Evolutionary conservation across 1,139 yeast species (phyloP), one percentile per base, ranked within the genome.

Genomic region (Trichomonascaceae sp.): DNA sequence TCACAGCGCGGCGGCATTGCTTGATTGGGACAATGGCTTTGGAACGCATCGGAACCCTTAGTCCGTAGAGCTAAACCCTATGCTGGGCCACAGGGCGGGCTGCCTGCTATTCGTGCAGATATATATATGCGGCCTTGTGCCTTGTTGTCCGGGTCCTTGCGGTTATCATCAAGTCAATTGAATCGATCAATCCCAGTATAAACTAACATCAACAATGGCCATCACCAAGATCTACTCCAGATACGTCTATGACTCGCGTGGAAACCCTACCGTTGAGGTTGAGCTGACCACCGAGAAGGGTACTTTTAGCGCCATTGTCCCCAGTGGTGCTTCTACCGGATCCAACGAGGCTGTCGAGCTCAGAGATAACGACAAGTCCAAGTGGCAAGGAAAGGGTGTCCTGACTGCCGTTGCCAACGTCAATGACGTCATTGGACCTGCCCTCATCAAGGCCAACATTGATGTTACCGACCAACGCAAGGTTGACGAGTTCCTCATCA

Each of bases 271-370:
- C 48, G 95, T 85, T 51, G 95, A 85, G 72, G 95, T 85, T 51
- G 94, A 85, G 56, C 56, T 85, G 52, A 69, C 77, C 71, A 85
- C 95, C 54, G 84, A 68, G 43, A 72, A 76, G 55, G 95, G 95
- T 57, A 58, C 71, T 47, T 82, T 80, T 84, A 76, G 94, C 65
- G 73, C 95, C 50, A 82, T 82, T 56, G 96, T 85, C 43, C 96
- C 96, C 61, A 81, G 94, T 47, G 96, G 95, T 67, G 95, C 95
- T 47, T 82, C 94, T 56, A 84, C 95, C 44, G 95, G 95, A 72
- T 62, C 76, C 62, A 92, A 80, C 64, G 96, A 85, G 71, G 95
- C 95, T 52, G 69, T 84, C 50, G 96, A 85, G 72, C 74, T 85
- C 62, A 82, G 96, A 71, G 96, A 85, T 62, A 85, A 79, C 54